Evolutionary conservation across 2,329 filamentous ascomycete genomes (phyloP), one percentile per base, ranked within the genome.

Genomic region (Ramichloridium luteum): DNA sequence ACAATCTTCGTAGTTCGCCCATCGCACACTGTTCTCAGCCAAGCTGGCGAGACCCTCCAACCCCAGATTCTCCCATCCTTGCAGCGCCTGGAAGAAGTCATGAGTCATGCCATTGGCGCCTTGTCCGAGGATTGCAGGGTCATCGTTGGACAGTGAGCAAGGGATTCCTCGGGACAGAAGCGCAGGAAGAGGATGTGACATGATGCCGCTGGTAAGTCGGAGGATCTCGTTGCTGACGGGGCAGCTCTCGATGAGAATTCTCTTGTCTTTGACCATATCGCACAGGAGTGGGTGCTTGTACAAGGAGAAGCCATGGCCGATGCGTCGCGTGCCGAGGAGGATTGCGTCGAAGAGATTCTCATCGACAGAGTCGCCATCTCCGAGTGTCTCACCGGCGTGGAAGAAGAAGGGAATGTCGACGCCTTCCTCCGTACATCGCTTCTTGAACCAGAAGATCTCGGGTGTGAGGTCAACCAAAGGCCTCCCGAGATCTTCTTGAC

Each of bases 341-440:
- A 96, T 69, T 1, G 85, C 85, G 53, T 94, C 86, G 53, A 85
- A 93, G 3, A 96, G 68, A 55, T 94, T 94, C 40, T 74, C 64
- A 49, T 94, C 86, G 0, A 80, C 78, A 13, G 65, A 67, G 44
- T 75, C 77, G 16, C 84, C 85, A 38, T 81, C 75, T 11, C 83
- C 84, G 1, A 93, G 72, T 18, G 76, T 83, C 58, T 94, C 86
- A 42, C 86, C 88, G 0, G 88, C 86, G 54, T 94, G 86, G 62
- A 96, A 92, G 64, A 93, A 93, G 63, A 94, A 93, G 1, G 88
- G 88, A 6, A 98, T 75, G 30, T 84, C 74, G 22, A 94, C 71
- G 2, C 71, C 74, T 48, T 84, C 77, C 50, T 81, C 68, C 1
- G 73, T 71, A 54, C 85, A 94, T 46, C 79, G 73, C 56, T 88